Evolutionary conservation across 148 eudicot species (phyloP).

Genomic region (Fagopyrum esculentum): DNA sequence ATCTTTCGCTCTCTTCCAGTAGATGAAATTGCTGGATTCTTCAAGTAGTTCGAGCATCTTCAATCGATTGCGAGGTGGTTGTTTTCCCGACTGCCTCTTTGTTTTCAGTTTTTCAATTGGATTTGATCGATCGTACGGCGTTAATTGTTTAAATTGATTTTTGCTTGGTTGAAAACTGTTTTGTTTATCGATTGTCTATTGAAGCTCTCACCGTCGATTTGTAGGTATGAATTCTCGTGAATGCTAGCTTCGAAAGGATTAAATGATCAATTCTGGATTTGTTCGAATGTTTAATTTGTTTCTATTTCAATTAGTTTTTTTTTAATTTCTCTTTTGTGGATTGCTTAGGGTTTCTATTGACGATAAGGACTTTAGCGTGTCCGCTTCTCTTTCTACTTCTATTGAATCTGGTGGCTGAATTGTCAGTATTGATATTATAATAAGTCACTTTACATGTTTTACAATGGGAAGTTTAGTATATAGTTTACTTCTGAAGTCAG

Average conservation of each 20-base stretch:
- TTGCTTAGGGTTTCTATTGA: slow-evolving; percentile 6
- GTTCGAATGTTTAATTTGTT: not conserved
- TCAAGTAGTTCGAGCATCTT: slow-evolving; percentile 6
- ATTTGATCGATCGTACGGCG: slow-evolving; percentile 2
- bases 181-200: not conserved
- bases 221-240: not conserved
- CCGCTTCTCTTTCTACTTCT: not conserved
- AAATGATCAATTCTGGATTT: not conserved
- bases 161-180: not conserved
- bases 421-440: not conserved
- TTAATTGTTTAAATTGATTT: not conserved
- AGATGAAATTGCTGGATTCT: slow-evolving; percentile 5
- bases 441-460: not conserved
- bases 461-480: not conserved
- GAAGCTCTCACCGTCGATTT: not conserved
- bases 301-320: not conserved
- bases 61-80: slow-evolving; percentile 2
- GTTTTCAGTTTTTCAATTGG: not conserved
- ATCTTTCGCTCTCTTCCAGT: slow-evolving; percentile 1
- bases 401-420: not conserved
- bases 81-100: not conserved
- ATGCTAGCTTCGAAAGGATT: not conserved
- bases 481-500: not conserved
- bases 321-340: not conserved
- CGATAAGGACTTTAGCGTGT: not conserved